Percentiles rank a stretch among this genome's conserved stretches.
Conservation (phyloP, 257 asterid species). For the Petrea volubilis region DNA sequence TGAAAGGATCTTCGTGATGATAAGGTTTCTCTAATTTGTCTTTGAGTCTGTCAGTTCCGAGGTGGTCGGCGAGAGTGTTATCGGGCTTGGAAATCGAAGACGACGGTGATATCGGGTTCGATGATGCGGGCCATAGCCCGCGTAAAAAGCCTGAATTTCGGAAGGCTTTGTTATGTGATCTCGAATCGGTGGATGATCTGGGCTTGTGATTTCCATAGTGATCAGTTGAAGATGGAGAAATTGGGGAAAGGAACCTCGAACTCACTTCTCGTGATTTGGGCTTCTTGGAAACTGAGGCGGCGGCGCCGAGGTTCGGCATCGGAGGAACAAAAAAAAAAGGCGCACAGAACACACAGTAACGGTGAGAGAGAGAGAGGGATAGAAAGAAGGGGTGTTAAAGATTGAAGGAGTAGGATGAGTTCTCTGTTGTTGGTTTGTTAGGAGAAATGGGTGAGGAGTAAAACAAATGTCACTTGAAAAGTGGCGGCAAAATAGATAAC, state of each 20-base stretch:
- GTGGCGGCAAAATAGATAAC: conserved; percentile 72
- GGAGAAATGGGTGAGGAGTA: conserved; percentile 35
- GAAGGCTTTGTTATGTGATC: conserved; percentile 40
- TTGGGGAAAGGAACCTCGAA: conserved; percentile 65
- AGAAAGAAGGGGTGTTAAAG: neutral
- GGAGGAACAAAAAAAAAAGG: neutral
- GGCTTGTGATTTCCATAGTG: conserved; percentile 37
- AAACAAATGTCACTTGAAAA: conserved; percentile 51
- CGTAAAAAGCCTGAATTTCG: conserved; percentile 51
- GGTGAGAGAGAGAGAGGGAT: neutral
- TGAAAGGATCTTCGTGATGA: conserved; percentile 14
- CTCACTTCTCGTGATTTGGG: conserved; percentile 66
- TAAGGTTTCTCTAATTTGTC: conserved; percentile 30
- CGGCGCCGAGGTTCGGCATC: conserved; percentile 47
- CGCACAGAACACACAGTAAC: conserved; percentile 9
- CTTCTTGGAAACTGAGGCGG: conserved; percentile 28
- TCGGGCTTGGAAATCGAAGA: conserved; percentile 25
- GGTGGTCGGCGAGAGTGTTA: conserved; percentile 46
- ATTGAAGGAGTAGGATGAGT: neutral
- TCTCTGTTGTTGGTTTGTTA: conserved; percentile 28
- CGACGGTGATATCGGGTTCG: neutral
- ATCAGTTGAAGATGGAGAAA: conserved; percentile 29
- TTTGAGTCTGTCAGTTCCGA: conserved; percentile 49
- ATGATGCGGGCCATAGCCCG: conserved; percentile 77
- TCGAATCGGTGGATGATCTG: conserved; percentile 35